These are phyloP conservation scores for Geotrichum carabidarum DNA, from an alignment of 1,139 yeast species.

Conservation along the genomic window DNA sequence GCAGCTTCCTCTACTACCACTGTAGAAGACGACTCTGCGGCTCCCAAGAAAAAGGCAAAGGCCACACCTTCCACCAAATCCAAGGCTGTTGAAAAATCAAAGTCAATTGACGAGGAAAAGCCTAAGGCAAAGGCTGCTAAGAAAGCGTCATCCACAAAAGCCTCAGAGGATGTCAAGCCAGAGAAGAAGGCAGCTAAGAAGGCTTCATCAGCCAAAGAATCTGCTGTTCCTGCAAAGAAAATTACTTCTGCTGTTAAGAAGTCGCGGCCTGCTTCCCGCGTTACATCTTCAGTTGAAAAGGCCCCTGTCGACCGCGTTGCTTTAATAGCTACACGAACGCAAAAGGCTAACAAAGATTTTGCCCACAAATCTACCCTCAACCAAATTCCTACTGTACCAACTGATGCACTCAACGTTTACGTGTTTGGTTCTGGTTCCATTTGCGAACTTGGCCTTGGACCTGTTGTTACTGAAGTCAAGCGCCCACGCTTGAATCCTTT, in stretches of 20 bases:
- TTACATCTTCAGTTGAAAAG: background rate
- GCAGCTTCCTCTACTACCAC: slow-evolving; percentile 16
- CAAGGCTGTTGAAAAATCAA: background rate
- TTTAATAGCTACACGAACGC: slow-evolving; percentile 8
- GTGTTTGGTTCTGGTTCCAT: slow-evolving; percentile 96
- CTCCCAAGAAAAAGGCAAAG: slow-evolving; percentile 5
- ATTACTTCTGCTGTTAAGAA: background rate
- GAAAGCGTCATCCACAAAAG: background rate
- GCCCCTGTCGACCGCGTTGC: slow-evolving; percentile 14
- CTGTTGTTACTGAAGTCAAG: slow-evolving; percentile 86
- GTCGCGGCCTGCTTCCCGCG: slow-evolving; percentile 5
- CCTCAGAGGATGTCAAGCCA: slow-evolving; percentile 5
- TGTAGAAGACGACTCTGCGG: slow-evolving; percentile 8
- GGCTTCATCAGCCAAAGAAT: background rate
- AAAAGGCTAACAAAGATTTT: slow-evolving; percentile 1
- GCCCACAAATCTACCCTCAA: slow-evolving; percentile 12
- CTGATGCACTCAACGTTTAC: slow-evolving; percentile 62
- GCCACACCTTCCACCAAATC: slow-evolving; percentile 1
- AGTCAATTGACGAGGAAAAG: background rate
- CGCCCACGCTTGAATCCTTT: slow-evolving; percentile 88
- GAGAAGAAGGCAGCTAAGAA: slow-evolving; percentile 10
- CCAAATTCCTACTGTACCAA: slow-evolving; percentile 38
- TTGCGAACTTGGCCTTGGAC: slow-evolving; percentile 96
- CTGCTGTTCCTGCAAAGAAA: background rate
- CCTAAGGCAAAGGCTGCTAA: background rate